These are phyloP conservation scores for Bremia lactucae DNA, from an alignment of 352 stramenopile genomes.

Conservation along the genomic window DNA sequence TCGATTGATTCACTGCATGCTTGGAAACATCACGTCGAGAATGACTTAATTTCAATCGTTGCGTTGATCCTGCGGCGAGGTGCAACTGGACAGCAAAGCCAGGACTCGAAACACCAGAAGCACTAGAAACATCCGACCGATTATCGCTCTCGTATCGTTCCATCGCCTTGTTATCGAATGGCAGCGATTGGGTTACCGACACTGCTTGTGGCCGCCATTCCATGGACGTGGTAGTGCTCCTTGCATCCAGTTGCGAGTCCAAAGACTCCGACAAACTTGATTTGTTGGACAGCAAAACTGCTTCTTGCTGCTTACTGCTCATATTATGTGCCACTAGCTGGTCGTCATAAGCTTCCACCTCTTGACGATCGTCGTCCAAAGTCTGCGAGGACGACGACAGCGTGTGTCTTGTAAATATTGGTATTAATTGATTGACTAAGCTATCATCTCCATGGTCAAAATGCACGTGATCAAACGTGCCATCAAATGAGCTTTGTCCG, in stretches of 20 bases:
- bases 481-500: constrained; percentile 48
- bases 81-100: constrained; percentile 37
- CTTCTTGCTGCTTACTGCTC: constrained; percentile 19
- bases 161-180: neutral
- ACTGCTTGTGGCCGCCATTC: neutral
- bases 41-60: constrained; percentile 1
- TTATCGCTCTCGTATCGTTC: constrained; percentile 1
- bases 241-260: constrained; percentile 2
- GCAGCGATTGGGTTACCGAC: neutral
- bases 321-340: constrained; percentile 26
- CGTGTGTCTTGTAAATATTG: constrained; percentile 35
- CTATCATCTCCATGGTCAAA: constrained; percentile 21
- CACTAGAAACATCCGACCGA: constrained; percentile 20
- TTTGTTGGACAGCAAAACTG: constrained; percentile 1
- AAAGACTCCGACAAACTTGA: constrained; percentile 9
- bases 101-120: constrained; percentile 34
- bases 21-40: neutral
- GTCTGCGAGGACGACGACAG: neutral
- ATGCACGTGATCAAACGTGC: constrained; percentile 23
- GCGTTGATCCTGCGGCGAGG: constrained; percentile 21
- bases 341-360: constrained; percentile 24
- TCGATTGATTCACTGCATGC: neutral
- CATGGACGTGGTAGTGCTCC: constrained; percentile 2
- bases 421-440: constrained; percentile 49
- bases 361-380: constrained; percentile 12